A percentile compares a stretch with the other conserved stretches of the same genome.
Evolutionary conservation across 2,329 filamentous ascomycete species (phyloP).

Genomic region (Arthrobotrys musiformis): DNA sequence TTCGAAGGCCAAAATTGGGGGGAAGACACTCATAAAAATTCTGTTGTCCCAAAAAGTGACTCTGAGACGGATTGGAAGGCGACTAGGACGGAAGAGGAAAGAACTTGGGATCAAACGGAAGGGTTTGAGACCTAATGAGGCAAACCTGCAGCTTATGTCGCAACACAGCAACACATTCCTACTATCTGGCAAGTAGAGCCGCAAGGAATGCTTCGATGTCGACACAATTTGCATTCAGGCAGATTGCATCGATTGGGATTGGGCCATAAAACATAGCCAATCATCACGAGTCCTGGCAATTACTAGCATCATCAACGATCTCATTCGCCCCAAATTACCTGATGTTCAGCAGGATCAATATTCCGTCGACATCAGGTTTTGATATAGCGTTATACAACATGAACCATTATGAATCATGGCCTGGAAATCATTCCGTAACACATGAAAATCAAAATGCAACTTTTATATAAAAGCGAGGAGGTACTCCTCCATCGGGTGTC

Average conservation of each 20-base stretch:
- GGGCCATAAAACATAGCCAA: neutral
- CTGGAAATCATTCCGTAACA: neutral
- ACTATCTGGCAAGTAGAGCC: neutral
- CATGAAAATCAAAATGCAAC: neutral
- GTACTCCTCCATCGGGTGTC: neutral
- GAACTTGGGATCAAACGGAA: constrained; percentile 22
- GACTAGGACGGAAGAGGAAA: constrained; percentile 10
- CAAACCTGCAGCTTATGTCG: constrained; percentile 9
- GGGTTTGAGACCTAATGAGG: constrained; percentile 43
- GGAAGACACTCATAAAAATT: constrained; percentile 25
- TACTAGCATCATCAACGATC: neutral
- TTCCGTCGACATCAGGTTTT: neutral
- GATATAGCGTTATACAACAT: neutral
- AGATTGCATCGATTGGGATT: constrained; percentile 3
- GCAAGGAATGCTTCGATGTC: constrained; percentile 2
- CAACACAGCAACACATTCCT: constrained; percentile 23
- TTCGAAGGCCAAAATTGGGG: constrained; percentile 44
- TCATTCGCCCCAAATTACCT: neutral
- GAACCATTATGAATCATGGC: constrained; percentile 10
- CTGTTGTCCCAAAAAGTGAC: constrained; percentile 34
- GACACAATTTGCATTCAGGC: neutral
- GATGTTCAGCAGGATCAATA: neutral
- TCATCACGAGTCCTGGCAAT: neutral
- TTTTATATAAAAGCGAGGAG: neutral
- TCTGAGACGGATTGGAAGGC: constrained; percentile 16